Base-by-base conservation (phyloP, 192 early-diverging fungal species). In the Backusella circina region DNA sequence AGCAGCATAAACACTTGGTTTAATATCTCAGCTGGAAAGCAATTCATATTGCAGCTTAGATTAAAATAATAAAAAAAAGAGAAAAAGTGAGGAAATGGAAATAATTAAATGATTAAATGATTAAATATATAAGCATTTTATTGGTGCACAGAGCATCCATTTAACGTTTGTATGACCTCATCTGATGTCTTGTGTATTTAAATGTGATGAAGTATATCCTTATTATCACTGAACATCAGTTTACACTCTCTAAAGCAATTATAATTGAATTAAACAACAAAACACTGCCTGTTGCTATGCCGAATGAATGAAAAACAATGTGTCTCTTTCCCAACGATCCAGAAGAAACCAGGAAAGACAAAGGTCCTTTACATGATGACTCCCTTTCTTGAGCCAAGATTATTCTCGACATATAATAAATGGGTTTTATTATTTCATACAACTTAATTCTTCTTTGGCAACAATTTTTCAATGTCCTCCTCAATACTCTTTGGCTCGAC, bases 401-500 rank as follows among this genome's bases (percentile, higher is more conserved):
- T 35, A 35, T 35, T 35, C 33, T 35, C 5, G 33, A 35, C 33
- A 35, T 35, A 3, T 5, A 5, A 35, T n/a, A n/a, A n/a, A n/a
- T n/a, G n/a, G n/a, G n/a, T n/a, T n/a, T n/a, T n/a, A n/a, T 67
- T 67, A 35, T 36, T 67, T 21, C 12, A 35, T 3, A 67, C 10
- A 13, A n/a, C 13, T 61, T 61, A 61, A 23, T 61, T 61, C 9
- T 61, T 61, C 54, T 61, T 61, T 61, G 54, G 54, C 5, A 94
- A 78, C 41, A 88, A 82, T 72, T 85, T 84, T 72, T 88, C 84
- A 41, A 95, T 84, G 18, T 86, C 90, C 1, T 65, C 37, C n/a
- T 78, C 88, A 31, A 96, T 88, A 8, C 74, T 72, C 64, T 86
- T 79, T 16, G 95, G 95, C 33, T 86, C 81, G 2, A 87, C 83